phyloP scores from a whole-genome alignment of 2,329 filamentous ascomycete species.

The Sclerotinia trifoliorum region DNA sequence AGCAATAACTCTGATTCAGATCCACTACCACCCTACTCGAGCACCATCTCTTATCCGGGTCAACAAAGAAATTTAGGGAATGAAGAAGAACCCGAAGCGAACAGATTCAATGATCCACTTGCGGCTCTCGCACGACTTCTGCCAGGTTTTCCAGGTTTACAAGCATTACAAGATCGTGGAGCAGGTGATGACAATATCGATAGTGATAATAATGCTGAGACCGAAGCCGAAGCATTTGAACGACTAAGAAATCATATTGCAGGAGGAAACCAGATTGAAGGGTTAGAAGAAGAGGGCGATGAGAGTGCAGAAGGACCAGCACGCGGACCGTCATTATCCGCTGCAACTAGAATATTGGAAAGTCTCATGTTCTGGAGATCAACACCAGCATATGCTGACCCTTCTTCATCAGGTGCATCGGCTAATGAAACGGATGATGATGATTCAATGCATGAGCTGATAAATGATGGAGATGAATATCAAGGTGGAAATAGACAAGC shows the following conservation, averaged over 20 bases:
- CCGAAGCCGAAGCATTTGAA: constrained; percentile 8
- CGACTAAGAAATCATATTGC: constrained; percentile 8
- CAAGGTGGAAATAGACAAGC: background rate
- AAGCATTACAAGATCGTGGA: constrained; percentile 12
- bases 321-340: constrained; percentile 22
- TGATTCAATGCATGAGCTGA: background rate
- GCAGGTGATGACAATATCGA: constrained; percentile 13
- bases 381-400: background rate
- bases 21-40: constrained; percentile 39
- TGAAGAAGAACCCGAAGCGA: constrained; percentile 9
- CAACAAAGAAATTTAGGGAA: constrained; percentile 29
- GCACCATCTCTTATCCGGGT: constrained; percentile 36
- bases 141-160: constrained; percentile 22
- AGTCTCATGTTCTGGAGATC: constrained; percentile 30
- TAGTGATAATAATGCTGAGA: constrained; percentile 13
- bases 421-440: constrained; percentile 3
- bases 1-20: constrained; percentile 40
- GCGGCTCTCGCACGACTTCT: constrained; percentile 34
- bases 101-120: constrained; percentile 33
- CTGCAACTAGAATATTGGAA: constrained; percentile 29
- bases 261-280: background rate
- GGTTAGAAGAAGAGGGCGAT: constrained; percentile 16
- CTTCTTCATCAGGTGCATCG: background rate
- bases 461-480: background rate
- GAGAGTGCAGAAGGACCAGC: constrained; percentile 3